A percentile compares a stretch with the other conserved stretches of the same genome.
Evolutionary conservation across 1,284 basidiomycete genomes (phyloP).

Genomic region (Ceratobasidium sp.): DNA sequence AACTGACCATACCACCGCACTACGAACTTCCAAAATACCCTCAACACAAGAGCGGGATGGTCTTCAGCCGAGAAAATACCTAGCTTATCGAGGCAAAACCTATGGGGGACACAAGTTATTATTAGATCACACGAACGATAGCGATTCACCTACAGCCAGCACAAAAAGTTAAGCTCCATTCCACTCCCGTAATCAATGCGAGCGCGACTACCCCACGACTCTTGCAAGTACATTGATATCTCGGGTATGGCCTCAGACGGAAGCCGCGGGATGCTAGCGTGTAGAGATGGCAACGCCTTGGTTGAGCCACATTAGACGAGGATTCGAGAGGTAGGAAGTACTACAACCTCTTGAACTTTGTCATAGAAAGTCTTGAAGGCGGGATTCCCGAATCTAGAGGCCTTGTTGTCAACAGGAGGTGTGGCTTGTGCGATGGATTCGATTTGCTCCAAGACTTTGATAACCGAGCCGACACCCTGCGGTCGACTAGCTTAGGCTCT

Average conservation of each 20-base stretch:
- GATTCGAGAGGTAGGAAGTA: constrained; percentile 47
- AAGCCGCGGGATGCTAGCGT: constrained; percentile 70
- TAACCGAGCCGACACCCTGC: constrained; percentile 74
- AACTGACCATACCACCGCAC: no score
- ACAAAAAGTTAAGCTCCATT: constrained; percentile 98
- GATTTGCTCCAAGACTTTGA: constrained; percentile 77
- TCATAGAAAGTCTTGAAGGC: constrained; percentile 95
- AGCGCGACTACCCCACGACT: constrained; percentile 92
- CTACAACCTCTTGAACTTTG: constrained; percentile 75
- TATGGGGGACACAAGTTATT: constrained; percentile 56
- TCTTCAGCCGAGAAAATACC: constrained; percentile 77
- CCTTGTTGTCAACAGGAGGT: constrained; percentile 91
- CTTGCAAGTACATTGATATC: constrained; percentile 83
- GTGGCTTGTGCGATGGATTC: constrained; percentile 75
- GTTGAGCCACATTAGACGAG: constrained; percentile 50
- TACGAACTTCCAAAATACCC: constrained; percentile 89
- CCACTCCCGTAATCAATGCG: constrained; percentile 99
- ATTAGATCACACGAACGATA: not conserved
- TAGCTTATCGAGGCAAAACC: constrained; percentile 85
- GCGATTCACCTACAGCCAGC: constrained; percentile 84
- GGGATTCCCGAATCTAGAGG: constrained; percentile 96
- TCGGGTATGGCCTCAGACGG: constrained; percentile 73
- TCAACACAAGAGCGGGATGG: constrained; percentile 82
- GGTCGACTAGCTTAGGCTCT: not conserved
- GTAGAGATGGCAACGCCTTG: constrained; percentile 62